Conservation (phyloP, 2,329 filamentous ascomycete genomes). For the Emmonsiellopsis sp. region DNA sequence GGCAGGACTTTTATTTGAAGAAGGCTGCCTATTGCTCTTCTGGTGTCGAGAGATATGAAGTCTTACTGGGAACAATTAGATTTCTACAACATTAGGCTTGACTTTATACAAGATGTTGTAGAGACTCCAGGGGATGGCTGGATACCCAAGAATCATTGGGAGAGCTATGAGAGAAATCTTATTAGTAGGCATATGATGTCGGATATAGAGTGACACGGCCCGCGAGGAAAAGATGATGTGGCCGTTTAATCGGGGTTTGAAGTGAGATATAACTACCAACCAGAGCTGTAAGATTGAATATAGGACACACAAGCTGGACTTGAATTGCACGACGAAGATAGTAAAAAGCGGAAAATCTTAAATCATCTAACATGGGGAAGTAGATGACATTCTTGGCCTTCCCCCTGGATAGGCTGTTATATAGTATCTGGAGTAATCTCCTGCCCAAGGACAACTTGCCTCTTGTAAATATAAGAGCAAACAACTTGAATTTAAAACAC, state of each 20-base stretch:
- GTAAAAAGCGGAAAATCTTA: no score
- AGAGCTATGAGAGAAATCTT: constrained; percentile 5
- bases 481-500: no score
- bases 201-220: constrained; percentile 7
- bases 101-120: constrained; percentile 10
- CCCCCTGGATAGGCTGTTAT: no score
- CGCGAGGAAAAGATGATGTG: constrained; percentile 13
- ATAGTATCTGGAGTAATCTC: no score
- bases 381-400: no score
- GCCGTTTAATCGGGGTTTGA: constrained; percentile 10
- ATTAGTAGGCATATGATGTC: constrained; percentile 9
- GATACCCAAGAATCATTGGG: constrained; percentile 8
- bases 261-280: no score
- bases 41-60: constrained; percentile 6
- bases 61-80: constrained; percentile 10
- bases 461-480: no score
- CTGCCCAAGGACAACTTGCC: no score
- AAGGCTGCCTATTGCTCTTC: constrained; percentile 9
- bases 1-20: constrained; percentile 28
- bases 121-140: constrained; percentile 11
- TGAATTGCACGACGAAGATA: no score
- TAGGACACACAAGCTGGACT: no score
- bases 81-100: constrained; percentile 8
- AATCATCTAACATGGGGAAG: no score
- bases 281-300: no score